Evolutionary conservation across 2,329 filamentous ascomycete genomes (phyloP).

Genomic region (Stagonosporopsis rhizophila): DNA sequence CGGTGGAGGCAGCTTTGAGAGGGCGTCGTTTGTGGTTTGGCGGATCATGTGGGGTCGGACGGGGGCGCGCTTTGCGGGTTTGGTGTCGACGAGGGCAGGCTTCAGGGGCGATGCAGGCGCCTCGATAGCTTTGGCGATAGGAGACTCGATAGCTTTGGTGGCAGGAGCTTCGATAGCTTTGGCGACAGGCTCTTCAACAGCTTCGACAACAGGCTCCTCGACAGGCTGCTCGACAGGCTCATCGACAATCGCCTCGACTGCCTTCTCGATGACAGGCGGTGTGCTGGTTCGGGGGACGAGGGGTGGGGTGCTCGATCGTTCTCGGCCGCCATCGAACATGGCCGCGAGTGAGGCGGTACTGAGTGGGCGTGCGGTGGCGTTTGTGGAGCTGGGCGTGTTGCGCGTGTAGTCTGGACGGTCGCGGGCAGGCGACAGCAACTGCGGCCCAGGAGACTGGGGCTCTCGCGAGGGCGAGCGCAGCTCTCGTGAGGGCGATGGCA

Average conservation of each 20-base stretch:
- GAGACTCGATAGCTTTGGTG: too few species aligned
- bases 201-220: too few species aligned
- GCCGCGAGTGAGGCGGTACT: conserved; percentile 46
- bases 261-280: conserved; percentile 18
- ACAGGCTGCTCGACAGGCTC: background rate
- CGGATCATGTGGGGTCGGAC: conserved; percentile 38
- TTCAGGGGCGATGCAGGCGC: background rate
- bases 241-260: too few species aligned
- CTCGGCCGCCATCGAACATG: conserved; percentile 47
- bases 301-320: conserved; percentile 30
- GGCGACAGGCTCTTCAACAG: background rate
- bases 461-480: conserved; percentile 29
- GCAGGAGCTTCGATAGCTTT: background rate
- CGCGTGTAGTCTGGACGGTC: conserved; percentile 16
- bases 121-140: background rate
- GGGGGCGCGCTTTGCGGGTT: conserved; percentile 16
- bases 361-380: conserved; percentile 30
- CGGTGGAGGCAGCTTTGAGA: conserved; percentile 77
- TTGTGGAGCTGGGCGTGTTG: conserved; percentile 27
- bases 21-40: conserved; percentile 40
- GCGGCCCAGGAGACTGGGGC: conserved; percentile 5
- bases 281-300: conserved; percentile 8
- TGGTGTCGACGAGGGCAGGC: background rate
- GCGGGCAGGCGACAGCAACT: conserved; percentile 5
- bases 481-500: conserved; percentile 33